Conservation (phyloP, 495 filamentous ascomycete species). For the Tetracladium setigerum region DNA sequence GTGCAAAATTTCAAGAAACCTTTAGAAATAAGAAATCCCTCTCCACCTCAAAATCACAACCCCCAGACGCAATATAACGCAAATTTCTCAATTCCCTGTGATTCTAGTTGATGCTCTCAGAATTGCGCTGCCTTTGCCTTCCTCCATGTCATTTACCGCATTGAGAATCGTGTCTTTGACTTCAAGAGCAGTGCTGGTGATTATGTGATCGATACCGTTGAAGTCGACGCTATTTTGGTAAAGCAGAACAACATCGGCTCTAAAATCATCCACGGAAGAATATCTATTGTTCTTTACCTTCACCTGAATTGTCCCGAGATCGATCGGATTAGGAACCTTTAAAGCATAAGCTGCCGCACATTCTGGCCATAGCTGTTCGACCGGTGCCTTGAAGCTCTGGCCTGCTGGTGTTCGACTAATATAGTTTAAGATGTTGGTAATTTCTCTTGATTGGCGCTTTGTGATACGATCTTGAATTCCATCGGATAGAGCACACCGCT, state of each 20-base stretch:
- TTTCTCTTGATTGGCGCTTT: constrained; percentile 5
- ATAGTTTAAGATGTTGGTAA: constrained; percentile 5
- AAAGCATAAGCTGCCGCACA: constrained; percentile 56
- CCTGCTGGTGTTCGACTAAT: constrained; percentile 27
- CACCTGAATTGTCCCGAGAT: constrained; percentile 70
- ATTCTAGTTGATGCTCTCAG: constrained; percentile 2
- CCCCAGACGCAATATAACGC: neutral
- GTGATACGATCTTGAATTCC: neutral
- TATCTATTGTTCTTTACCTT: constrained; percentile 65
- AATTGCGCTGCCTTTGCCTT: neutral
- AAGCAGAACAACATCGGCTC: constrained; percentile 65
- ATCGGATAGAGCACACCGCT: neutral
- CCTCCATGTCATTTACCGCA: constrained; percentile 5
- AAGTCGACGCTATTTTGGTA: constrained; percentile 68
- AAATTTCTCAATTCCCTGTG: neutral
- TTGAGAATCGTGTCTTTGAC: constrained; percentile 7
- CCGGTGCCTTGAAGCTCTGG: constrained; percentile 62
- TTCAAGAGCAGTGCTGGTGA: constrained; percentile 48
- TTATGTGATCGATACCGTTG: constrained; percentile 68
- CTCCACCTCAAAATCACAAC: too few species aligned
- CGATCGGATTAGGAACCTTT: constrained; percentile 71
- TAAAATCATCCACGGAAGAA: constrained; percentile 49
- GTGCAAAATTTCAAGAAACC: neutral
- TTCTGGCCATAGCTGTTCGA: constrained; percentile 41
- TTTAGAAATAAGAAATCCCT: neutral